Base-by-base conservation (phyloP, 495 filamentous ascomycete species). In the Lasiosphaeria hispida region DNA sequence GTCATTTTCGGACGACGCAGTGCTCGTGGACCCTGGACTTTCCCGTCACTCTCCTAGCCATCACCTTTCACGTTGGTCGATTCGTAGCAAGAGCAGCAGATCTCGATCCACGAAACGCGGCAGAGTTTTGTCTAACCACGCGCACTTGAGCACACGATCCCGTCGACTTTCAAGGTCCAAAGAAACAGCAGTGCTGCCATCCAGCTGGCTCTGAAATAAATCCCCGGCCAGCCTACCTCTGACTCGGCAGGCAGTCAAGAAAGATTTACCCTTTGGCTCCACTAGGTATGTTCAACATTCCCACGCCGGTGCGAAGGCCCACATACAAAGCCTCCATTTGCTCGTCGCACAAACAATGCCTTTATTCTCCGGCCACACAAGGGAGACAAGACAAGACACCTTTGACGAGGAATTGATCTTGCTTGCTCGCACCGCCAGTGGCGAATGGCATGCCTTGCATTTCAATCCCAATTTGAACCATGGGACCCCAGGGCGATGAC, bases 171-270 rank as follows among this genome's bases (percentile, higher is more conserved):
- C 71, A 61, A 69, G 71, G 69, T 66, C 62, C 60, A 47, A 58
- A 44, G 54, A 54, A 60, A 63, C 67, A 72, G 69, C 70, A 64
- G 69, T 59, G 69, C 69, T 73, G 65, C 62, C 62, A 36, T 41
- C 69, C 64, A 72, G 69, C 66, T 70, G 71, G 72, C 62, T 64
- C 73, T 72, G 75, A 71, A 56, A 2, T 55, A 58, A 45, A 59
- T 56, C 14, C 19, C 53, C n/a, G 43, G 13, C 30, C 10, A n/a
- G 23, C 30, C 14, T 36, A 48, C 48, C 56, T 38, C 13, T 40
- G 57, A 36, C 53, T 48, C 39, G n/a, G n/a, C 49, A 37, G 48
- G 30, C 47, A 44, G 10, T 41, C 50, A 42, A 23, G 36, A 60
- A 13, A 53, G 48, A 38, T 38, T 41, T 19, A 55, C 33, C 41